A percentile compares a stretch with the other conserved stretches of the same genome.
Evolutionary conservation across 176 grass and related monocot genomes (phyloP).

Genomic region (Alopecurus myosuroides): DNA sequence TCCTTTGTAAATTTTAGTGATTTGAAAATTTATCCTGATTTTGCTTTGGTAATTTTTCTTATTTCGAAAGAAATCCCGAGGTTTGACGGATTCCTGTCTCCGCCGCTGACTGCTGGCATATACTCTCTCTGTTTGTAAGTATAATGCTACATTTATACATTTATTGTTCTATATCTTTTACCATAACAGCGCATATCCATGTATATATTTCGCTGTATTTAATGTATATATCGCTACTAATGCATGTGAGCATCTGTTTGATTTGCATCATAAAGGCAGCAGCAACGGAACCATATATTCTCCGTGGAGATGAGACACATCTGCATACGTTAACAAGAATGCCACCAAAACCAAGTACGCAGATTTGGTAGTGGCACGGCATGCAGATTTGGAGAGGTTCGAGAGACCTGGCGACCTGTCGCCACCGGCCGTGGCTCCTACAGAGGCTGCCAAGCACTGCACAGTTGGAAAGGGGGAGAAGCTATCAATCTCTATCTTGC

Average conservation of each 20-base stretch:
- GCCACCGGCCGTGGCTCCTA: neutral
- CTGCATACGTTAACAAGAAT: neutral
- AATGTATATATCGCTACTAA: neutral
- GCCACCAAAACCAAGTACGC: neutral
- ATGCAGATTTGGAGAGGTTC: neutral
- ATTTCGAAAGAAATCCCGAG: too few species aligned
- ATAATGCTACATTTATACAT: too few species aligned
- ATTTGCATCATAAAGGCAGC: neutral
- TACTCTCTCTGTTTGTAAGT: too few species aligned
- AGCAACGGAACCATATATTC: neutral
- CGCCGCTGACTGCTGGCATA: too few species aligned
- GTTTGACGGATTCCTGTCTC: too few species aligned
- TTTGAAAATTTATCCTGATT: too few species aligned
- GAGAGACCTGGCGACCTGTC: neutral
- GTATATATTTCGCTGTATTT: neutral
- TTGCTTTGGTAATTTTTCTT: too few species aligned
- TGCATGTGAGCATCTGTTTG: neutral
- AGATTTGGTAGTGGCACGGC: too few species aligned
- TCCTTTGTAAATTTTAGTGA: too few species aligned
- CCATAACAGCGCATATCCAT: neutral
- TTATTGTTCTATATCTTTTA: too few species aligned
- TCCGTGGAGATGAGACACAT: neutral
- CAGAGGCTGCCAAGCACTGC: neutral
- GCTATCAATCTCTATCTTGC: neutral
- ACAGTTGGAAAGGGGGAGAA: neutral